Evolutionary conservation across 2,329 filamentous ascomycete species (phyloP).

Genomic region (Coccinonectria pachysandricola): DNA sequence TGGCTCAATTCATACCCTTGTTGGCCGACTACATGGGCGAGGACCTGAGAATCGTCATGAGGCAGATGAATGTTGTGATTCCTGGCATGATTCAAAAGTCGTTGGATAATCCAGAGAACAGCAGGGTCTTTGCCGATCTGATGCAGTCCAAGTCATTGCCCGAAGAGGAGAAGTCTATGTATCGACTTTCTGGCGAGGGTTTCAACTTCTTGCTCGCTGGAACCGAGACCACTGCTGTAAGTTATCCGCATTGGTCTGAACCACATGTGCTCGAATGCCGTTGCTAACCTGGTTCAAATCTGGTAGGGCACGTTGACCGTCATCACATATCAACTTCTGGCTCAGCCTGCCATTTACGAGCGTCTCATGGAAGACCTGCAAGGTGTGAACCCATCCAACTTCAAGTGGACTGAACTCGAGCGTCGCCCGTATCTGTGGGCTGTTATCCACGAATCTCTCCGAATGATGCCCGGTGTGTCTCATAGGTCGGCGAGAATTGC

Average conservation of each 20-base stretch:
- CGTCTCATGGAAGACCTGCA: slow-evolving; percentile 21
- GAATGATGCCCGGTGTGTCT: slow-evolving; percentile 23
- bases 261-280: no score
- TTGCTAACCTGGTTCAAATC: no score
- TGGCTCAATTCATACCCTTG: slow-evolving; percentile 5
- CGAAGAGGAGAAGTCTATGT: slow-evolving; percentile 25
- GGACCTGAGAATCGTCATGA: slow-evolving; percentile 8
- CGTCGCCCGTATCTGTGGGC: slow-evolving; percentile 26
- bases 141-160: slow-evolving; percentile 17
- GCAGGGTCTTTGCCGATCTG: slow-evolving; percentile 10
- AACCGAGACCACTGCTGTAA: slow-evolving; percentile 27
- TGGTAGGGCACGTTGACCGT: slow-evolving; percentile 20
- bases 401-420: slow-evolving; percentile 23
- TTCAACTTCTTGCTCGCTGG: slow-evolving; percentile 27
- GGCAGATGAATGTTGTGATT: slow-evolving; percentile 10
- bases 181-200: slow-evolving; percentile 27
- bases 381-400: slow-evolving; percentile 15
- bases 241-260: background rate
- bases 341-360: slow-evolving; percentile 20
- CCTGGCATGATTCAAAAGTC: slow-evolving; percentile 5
- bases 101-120: slow-evolving; percentile 5
- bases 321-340: slow-evolving; percentile 26
- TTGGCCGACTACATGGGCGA: slow-evolving; percentile 6
- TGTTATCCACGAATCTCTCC: slow-evolving; percentile 27
- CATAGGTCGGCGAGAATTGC: slow-evolving; percentile 15